phyloP scores from a whole-genome alignment of 2,329 filamentous ascomycete species.

The Phyllachora maydis region DNA sequence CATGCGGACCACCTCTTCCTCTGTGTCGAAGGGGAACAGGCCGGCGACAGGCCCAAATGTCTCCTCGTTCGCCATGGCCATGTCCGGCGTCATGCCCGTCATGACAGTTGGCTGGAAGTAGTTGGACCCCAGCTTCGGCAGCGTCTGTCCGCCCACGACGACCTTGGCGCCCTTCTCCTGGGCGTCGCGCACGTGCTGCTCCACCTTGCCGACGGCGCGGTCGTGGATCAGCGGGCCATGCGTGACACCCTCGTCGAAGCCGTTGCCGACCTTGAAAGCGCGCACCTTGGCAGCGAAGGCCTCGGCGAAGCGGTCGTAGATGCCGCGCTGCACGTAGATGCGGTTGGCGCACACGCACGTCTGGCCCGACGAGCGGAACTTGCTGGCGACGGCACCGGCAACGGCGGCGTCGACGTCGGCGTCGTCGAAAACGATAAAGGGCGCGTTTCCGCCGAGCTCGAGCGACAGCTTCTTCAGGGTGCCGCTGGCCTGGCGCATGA shows the following conservation, averaged over 20 bases:
- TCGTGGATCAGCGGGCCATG: conserved; percentile 76
- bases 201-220: conserved; percentile 61
- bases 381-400: conserved; percentile 61
- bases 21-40: conserved; percentile 71
- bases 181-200: conserved; percentile 63
- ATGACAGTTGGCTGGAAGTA: conserved; percentile 87
- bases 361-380: conserved; percentile 89
- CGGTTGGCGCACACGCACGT: conserved; percentile 86
- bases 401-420: conserved; percentile 76
- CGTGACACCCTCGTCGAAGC: conserved; percentile 48
- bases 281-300: conserved; percentile 54
- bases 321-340: conserved; percentile 56
- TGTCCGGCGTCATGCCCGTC: conserved; percentile 65
- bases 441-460: conserved; percentile 86
- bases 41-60: conserved; percentile 91
- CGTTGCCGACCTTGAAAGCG: conserved; percentile 54
- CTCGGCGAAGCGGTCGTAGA: conserved; percentile 55
- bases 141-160: conserved; percentile 51
- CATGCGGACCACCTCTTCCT: conserved; percentile 68
- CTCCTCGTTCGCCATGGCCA: conserved; percentile 73
- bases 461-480: conserved; percentile 73
- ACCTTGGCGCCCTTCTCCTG: conserved; percentile 57
- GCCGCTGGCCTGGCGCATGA: conserved; percentile 76
- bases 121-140: conserved; percentile 58
- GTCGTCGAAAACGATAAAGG: conserved; percentile 94